Evolutionary conservation across 2,329 filamentous ascomycete species (phyloP), one percentile per base, ranked within the genome.

Genomic region (Chaetomium strumarium): DNA sequence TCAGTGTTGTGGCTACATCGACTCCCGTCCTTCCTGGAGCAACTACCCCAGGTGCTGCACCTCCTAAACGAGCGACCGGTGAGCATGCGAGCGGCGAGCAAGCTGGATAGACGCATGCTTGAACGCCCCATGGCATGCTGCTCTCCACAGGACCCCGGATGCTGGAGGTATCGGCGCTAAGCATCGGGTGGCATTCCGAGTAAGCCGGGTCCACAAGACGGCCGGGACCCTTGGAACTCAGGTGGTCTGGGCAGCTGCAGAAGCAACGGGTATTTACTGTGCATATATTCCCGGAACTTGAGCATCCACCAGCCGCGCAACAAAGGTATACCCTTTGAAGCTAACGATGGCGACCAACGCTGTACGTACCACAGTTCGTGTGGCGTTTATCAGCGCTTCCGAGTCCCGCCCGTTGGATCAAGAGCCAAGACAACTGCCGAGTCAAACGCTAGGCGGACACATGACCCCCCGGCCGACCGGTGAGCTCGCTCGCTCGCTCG

Each of bases 41-140:
- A 24, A 41, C 19, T 9, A 46, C 42, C 45, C 37, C 42, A 48
- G 41, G 37, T 12, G 46, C 40, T 47, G 43, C 40, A 11, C 14
- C 24, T 19, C 20, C 11, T 13, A 30, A 33, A 39, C 40, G 34
- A 53, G 38, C 45, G 46, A 58, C 54, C 56, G 58, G 58, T 59
- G 57, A 60, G 51, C 39, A 38, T 48, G 41, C 46, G 42, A 45
- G 24, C 24, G 46, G 41, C 46, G 42, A 45, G 24, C 24, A 43
- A 46, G 52, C 41, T 49, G 48, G 43, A 49, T 24, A 7, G 24
- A 42, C 30, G 46, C 41, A 46, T 40, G 45, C n/a, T 29, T 33
- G 13, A 20, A 40, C 45, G 38, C 46, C 47, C 48, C n/a, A n/a
- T 42, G 19, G 33, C 46, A 48, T 57, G 56, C 58, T 17, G 33